A percentile compares a stretch with the other conserved stretches of the same genome.
Evolutionary conservation across 1,284 basidiomycete genomes (phyloP).

Genomic region (Ceratorhiza oryzae-sativae): DNA sequence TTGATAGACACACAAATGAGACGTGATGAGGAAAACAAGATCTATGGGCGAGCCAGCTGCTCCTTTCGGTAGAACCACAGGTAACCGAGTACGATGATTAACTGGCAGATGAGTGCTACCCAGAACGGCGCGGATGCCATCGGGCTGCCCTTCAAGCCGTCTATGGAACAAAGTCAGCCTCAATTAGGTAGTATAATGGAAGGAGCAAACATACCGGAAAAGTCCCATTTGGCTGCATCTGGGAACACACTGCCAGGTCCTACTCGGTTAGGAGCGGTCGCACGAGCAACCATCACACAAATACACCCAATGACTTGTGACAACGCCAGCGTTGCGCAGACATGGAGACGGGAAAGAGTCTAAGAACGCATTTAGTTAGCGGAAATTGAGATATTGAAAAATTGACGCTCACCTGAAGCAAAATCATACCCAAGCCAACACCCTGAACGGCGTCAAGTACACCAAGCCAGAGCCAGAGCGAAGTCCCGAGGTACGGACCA

Average conservation of each 20-base stretch:
- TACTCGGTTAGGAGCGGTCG: slow-evolving; percentile 81
- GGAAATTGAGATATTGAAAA: background rate
- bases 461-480: slow-evolving; percentile 92
- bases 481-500: slow-evolving; percentile 86
- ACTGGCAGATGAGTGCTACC: slow-evolving; percentile 79
- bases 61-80: slow-evolving; percentile 95
- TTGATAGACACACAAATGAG: slow-evolving; percentile 31
- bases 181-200: slow-evolving; percentile 36
- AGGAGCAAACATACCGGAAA: slow-evolving; percentile 59
- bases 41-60: slow-evolving; percentile 58
- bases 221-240: slow-evolving; percentile 88
- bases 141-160: slow-evolving; percentile 62
- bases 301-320: slow-evolving; percentile 83
- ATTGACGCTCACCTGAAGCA: slow-evolving; percentile 69
- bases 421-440: slow-evolving; percentile 91
- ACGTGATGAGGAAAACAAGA: slow-evolving; percentile 22
- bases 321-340: slow-evolving; percentile 88
- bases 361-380: slow-evolving; percentile 46
- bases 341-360: slow-evolving; percentile 89
- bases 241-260: slow-evolving; percentile 91
- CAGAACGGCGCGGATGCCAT: slow-evolving; percentile 85
- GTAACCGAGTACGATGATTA: slow-evolving; percentile 88
- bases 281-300: slow-evolving; percentile 85
- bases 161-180: slow-evolving; percentile 37
- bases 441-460: slow-evolving; percentile 92